Conservation (phyloP, 768 basidiomycete species). For the Amanita inopinata region DNA sequence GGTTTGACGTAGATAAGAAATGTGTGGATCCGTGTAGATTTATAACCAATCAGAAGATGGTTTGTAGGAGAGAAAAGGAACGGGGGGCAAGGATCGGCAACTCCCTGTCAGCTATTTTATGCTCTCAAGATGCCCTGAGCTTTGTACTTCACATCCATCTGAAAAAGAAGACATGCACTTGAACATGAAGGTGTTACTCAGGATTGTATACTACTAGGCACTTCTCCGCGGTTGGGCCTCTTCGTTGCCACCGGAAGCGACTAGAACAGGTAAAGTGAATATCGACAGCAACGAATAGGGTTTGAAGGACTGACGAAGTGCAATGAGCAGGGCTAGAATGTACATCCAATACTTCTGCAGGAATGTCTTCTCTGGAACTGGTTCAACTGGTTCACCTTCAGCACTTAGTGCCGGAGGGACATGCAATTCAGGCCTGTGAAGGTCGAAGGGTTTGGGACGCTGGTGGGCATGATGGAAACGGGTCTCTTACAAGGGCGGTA, state of each 20-base stretch:
- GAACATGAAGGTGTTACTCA: no score
- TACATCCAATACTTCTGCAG: slow-evolving; percentile 91
- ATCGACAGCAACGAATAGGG: not conserved
- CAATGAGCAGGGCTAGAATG: slow-evolving; percentile 46
- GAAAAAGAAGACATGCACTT: no score
- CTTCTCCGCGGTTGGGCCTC: slow-evolving; percentile 22
- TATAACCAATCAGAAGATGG: no score
- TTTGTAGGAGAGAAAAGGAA: no score
- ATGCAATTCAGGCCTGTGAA: slow-evolving; percentile 54
- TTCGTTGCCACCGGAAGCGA: slow-evolving; percentile 28
- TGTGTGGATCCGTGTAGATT: no score
- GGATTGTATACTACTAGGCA: no score
- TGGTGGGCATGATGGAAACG: no score
- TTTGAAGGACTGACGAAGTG: slow-evolving; percentile 38
- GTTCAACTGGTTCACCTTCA: slow-evolving; percentile 53
- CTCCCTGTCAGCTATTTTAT: no score
- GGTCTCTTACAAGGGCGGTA: slow-evolving; percentile 48
- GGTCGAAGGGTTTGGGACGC: slow-evolving; percentile 1
- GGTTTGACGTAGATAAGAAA: no score
- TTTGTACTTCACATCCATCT: no score
- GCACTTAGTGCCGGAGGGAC: slow-evolving; percentile 57
- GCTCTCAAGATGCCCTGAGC: no score
- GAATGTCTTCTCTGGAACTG: slow-evolving; percentile 65
- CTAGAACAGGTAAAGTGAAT: slow-evolving; percentile 15
- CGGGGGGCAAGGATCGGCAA: no score